Percentiles rank a stretch among this genome's conserved stretches.
These are phyloP conservation scores for Diaporthe amygdali DNA, from an alignment of 2,329 filamentous ascomycete species.

Conservation along the genomic window DNA sequence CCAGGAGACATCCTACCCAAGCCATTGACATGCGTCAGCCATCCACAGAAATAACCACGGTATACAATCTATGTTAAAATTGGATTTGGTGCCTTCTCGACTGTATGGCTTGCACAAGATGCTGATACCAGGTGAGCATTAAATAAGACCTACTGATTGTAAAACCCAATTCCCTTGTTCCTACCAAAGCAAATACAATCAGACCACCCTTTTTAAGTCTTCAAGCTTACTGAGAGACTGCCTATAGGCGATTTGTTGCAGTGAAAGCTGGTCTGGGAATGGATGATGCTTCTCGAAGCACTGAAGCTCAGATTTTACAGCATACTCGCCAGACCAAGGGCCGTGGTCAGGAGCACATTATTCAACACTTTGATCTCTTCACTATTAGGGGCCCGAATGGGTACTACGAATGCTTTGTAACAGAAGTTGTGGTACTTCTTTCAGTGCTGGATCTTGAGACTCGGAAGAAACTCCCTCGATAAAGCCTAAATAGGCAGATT, in stretches of 20 bases:
- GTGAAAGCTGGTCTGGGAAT: not conserved
- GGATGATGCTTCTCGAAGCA: not conserved
- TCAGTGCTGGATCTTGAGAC: not conserved
- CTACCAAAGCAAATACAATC: not conserved
- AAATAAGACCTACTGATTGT: not conserved
- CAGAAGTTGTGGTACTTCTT: not conserved
- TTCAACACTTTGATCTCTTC: not conserved
- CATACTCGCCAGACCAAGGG: not conserved
- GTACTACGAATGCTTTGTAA: not conserved
- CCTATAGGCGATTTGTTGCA: not conserved
- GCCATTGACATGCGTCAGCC: not conserved
- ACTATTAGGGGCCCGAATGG: not conserved
- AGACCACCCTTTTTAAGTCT: not conserved
- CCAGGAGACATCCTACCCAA: not conserved
- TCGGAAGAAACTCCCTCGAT: not conserved
- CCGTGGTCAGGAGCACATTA: not conserved
- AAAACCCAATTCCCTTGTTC: not conserved
- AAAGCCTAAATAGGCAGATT: not conserved
- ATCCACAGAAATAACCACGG: not conserved
- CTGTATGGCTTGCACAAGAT: conserved; percentile 1
- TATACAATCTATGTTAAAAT: not conserved
- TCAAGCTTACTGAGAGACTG: not conserved
- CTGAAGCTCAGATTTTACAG: not conserved
- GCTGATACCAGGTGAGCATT: not conserved
- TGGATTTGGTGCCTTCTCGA: conserved; percentile 3